Percentiles rank a stretch among this genome's conserved stretches.
Evolutionary conservation across 768 basidiomycete species (phyloP).

Genomic region (Myochromella boudieri): DNA sequence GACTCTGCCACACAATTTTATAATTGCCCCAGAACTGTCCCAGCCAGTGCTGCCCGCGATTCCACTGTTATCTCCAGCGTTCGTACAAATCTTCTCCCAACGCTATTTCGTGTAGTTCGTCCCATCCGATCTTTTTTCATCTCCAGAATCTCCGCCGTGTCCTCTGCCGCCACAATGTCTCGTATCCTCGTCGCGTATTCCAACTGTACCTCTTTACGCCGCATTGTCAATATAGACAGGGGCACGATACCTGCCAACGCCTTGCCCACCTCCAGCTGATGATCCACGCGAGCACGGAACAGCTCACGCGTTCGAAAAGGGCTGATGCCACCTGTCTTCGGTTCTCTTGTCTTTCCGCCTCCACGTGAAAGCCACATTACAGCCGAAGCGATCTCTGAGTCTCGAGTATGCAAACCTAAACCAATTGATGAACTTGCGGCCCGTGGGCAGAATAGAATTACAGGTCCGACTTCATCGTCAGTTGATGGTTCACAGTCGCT

Average conservation of each 20-base stretch:
- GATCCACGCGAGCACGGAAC: constrained; percentile 43
- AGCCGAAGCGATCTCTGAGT: constrained; percentile 47
- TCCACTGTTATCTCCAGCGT: constrained; percentile 38
- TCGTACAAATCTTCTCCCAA: constrained; percentile 37
- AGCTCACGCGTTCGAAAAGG: constrained; percentile 29
- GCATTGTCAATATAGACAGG: constrained; percentile 38
- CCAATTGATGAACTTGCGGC: constrained; percentile 22
- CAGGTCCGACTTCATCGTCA: constrained; percentile 61
- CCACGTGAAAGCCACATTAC: constrained; percentile 51
- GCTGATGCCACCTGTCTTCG: constrained; percentile 31
- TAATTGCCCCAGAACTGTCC: constrained; percentile 22
- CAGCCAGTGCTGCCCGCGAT: constrained; percentile 31
- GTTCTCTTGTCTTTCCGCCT: constrained; percentile 24
- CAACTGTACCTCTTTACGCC: constrained; percentile 47
- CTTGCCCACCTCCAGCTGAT: constrained; percentile 40
- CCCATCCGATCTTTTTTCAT: constrained; percentile 27
- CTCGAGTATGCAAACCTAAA: constrained; percentile 39
- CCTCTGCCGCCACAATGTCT: constrained; percentile 66
- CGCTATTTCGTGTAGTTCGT: constrained; percentile 61
- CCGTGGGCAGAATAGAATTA: constrained; percentile 35
- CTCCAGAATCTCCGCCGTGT: constrained; percentile 38
- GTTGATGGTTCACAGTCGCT: constrained; percentile 32
- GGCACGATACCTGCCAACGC: constrained; percentile 52
- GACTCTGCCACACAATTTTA: constrained; percentile 22
- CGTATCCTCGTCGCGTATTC: constrained; percentile 75